These are phyloP conservation scores for Myriangium duriaei DNA, from an alignment of 2,329 filamentous ascomycete genomes.

Conservation along the genomic window DNA sequence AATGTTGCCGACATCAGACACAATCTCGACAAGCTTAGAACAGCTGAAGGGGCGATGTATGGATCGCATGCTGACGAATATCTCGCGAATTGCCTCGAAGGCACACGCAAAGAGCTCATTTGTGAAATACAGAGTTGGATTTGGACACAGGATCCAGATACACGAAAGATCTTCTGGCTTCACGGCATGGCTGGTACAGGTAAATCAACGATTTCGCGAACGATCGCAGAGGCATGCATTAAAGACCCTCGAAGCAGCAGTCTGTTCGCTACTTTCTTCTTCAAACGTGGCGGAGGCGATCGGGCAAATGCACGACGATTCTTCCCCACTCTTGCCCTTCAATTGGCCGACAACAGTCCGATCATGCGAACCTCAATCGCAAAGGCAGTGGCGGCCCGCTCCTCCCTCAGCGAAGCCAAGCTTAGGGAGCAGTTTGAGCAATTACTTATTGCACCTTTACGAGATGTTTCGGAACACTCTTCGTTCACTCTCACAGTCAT, in stretches of 20 bases:
- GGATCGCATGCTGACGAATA: neutral
- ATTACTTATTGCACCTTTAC: neutral
- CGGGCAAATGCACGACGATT: too few species aligned
- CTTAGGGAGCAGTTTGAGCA: neutral
- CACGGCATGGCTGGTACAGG: constrained; percentile 22
- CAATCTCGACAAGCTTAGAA: neutral
- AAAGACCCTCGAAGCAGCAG: constrained; percentile 3
- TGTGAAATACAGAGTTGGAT: neutral
- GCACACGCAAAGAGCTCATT: neutral
- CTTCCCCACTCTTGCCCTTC: neutral
- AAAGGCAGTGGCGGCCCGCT: neutral
- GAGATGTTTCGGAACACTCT: neutral
- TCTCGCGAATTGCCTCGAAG: neutral
- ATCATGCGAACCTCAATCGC: too few species aligned
- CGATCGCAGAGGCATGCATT: constrained; percentile 17
- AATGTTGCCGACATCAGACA: neutral
- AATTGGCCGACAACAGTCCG: constrained; percentile 1
- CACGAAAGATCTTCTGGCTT: constrained; percentile 20
- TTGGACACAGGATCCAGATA: neutral
- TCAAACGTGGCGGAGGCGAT: constrained; percentile 12
- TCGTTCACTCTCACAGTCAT: neutral
- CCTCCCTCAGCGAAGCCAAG: neutral
- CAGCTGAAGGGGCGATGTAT: neutral
- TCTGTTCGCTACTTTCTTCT: constrained; percentile 16
- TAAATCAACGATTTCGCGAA: constrained; percentile 23